Evolutionary conservation across 495 filamentous ascomycete species (phyloP).

Genomic region (Penicillium tannophilum): DNA sequence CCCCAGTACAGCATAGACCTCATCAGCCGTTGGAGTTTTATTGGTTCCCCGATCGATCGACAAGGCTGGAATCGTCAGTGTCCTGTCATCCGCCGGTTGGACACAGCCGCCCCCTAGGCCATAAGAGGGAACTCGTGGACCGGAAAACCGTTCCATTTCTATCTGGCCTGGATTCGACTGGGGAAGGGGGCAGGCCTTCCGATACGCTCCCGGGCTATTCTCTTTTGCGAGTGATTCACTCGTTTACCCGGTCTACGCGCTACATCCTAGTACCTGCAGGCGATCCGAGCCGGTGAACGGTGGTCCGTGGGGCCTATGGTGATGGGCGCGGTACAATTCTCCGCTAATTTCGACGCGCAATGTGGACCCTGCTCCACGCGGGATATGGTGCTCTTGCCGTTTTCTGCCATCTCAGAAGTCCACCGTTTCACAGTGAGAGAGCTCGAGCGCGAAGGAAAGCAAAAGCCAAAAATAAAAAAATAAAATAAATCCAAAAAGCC

Average conservation of each 20-base stretch:
- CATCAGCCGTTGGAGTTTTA: background rate
- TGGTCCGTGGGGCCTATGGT: slow-evolving; percentile 30
- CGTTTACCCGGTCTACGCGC: slow-evolving; percentile 20
- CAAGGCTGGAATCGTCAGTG: slow-evolving; percentile 15
- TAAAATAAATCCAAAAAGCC: background rate
- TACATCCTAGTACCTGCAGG: slow-evolving; percentile 39
- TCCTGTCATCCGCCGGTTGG: slow-evolving; percentile 18
- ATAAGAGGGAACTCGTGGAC: slow-evolving; percentile 17
- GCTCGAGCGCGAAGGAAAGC: slow-evolving; percentile 3
- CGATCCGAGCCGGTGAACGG: slow-evolving; percentile 40
- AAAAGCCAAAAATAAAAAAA: slow-evolving; percentile 3
- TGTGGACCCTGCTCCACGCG: slow-evolving; percentile 24
- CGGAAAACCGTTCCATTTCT: slow-evolving; percentile 17
- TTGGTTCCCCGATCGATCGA: slow-evolving; percentile 10
- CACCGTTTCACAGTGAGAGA: background rate
- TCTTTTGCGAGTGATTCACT: background rate
- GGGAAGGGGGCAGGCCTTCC: slow-evolving; percentile 5
- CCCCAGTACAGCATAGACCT: slow-evolving; percentile 10
- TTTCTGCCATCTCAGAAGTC: slow-evolving; percentile 7
- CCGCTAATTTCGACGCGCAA: slow-evolving; percentile 14
- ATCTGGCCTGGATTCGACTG: slow-evolving; percentile 12
- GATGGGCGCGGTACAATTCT: slow-evolving; percentile 25
- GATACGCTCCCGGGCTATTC: slow-evolving; percentile 9
- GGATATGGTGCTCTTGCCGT: slow-evolving; percentile 13
- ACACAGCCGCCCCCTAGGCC: slow-evolving; percentile 13